phyloP scores from a whole-genome alignment of 2,329 filamentous ascomycete species.

The Parafenestella ontariensis region DNA sequence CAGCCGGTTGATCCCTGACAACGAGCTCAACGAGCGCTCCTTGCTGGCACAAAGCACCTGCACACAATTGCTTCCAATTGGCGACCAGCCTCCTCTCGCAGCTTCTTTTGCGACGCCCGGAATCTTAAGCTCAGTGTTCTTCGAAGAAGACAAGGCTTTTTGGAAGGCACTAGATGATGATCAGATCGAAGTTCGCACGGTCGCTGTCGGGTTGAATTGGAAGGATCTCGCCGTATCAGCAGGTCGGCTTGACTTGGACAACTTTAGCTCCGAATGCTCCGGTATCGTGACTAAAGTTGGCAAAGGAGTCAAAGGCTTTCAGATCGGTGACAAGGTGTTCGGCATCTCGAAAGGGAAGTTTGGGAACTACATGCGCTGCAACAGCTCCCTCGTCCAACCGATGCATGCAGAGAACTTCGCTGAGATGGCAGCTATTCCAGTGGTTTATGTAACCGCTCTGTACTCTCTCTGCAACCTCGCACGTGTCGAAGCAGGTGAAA shows the following conservation, averaged over 20 bases:
- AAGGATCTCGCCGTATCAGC: constrained; percentile 23
- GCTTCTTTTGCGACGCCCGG: constrained; percentile 11
- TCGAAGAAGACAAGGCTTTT: constrained; percentile 14
- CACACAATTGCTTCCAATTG: constrained; percentile 1
- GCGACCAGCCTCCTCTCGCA: not conserved
- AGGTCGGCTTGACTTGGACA: constrained; percentile 22
- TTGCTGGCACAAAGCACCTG: not conserved
- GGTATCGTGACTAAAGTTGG: constrained; percentile 22
- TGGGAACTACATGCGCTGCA: constrained; percentile 10
- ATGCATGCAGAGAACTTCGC: not conserved
- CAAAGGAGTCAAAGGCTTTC: constrained; percentile 3
- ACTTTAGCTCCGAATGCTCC: constrained; percentile 18
- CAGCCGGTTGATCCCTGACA: not conserved
- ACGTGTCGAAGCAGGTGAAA: constrained; percentile 19
- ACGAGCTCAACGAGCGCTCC: not conserved
- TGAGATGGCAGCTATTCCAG: constrained; percentile 4
- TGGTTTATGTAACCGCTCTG: constrained; percentile 11
- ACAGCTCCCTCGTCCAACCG: not conserved
- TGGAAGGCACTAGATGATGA: constrained; percentile 17
- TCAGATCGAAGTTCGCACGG: constrained; percentile 22
- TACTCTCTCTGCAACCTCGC: constrained; percentile 8
- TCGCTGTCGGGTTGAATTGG: constrained; percentile 26
- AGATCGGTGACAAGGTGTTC: constrained; percentile 20
- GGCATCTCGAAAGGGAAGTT: constrained; percentile 29
- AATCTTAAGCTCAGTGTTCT: constrained; percentile 28